A percentile compares a stretch with the other conserved stretches of the same genome.
Evolutionary conservation across 495 filamentous ascomycete genomes (phyloP).

Genomic region (Neurospora africana): DNA sequence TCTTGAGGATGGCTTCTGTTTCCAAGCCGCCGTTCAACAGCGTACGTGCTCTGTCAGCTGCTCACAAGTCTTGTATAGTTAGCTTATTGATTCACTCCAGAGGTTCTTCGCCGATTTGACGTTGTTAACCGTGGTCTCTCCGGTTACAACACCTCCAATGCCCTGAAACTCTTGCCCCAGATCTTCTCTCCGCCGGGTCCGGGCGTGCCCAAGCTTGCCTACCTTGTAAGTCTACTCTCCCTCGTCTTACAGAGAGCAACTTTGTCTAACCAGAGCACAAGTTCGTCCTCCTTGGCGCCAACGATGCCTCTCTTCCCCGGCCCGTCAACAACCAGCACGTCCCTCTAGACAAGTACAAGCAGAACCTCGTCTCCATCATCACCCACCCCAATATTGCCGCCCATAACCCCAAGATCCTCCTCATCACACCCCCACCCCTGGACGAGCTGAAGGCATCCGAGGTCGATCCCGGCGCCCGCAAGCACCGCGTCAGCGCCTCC

Average conservation of each 20-base stretch:
- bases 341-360: slow-evolving; percentile 58
- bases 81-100: slow-evolving; percentile 12
- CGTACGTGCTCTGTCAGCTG: slow-evolving; percentile 32
- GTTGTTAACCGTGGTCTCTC: slow-evolving; percentile 42
- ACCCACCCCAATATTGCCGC: slow-evolving; percentile 54
- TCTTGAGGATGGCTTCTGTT: slow-evolving; percentile 53
- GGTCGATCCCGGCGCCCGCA: slow-evolving; percentile 45
- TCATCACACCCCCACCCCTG: slow-evolving; percentile 71
- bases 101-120: slow-evolving; percentile 33
- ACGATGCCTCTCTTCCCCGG: slow-evolving; percentile 61
- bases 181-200: slow-evolving; percentile 36
- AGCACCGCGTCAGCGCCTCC: slow-evolving; percentile 49
- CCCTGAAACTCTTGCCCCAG: slow-evolving; percentile 29
- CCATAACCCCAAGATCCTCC: slow-evolving; percentile 61
- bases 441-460: slow-evolving; percentile 59
- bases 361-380: slow-evolving; percentile 59
- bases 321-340: slow-evolving; percentile 55
- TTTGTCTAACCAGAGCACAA: neutral
- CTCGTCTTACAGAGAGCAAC: neutral
- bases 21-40: slow-evolving; percentile 60
- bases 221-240: slow-evolving; percentile 47
- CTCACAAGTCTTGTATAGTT: neutral
- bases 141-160: slow-evolving; percentile 40
- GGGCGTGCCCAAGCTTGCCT: slow-evolving; percentile 41
- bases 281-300: slow-evolving; percentile 79